Percentiles rank a stretch among this genome's conserved stretches.
Evolutionary conservation across 2,329 filamentous ascomycete genomes (phyloP).

Genomic region (Atkinsonella texensis): DNA sequence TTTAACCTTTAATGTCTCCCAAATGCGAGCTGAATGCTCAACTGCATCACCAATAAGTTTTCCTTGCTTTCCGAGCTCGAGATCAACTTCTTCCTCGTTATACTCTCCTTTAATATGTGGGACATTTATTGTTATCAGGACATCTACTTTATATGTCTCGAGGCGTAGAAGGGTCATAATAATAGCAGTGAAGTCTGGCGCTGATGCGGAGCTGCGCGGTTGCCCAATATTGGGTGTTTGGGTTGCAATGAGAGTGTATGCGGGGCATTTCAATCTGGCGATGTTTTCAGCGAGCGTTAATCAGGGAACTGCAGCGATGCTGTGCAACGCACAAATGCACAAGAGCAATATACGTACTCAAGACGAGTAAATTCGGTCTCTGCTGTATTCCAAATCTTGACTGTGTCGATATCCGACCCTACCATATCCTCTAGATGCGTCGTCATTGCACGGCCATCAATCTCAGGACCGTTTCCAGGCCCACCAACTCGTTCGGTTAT

Average conservation of each 20-base stretch:
- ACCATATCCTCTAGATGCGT: conserved; percentile 60
- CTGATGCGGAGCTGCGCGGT: conserved; percentile 23
- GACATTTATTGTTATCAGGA: conserved; percentile 79
- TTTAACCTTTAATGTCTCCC: conserved; percentile 63
- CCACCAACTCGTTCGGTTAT: conserved; percentile 69
- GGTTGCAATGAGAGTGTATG: conserved; percentile 59
- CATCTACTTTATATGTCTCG: conserved; percentile 62
- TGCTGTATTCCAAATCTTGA: conserved; percentile 56
- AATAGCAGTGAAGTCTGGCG: conserved; percentile 58
- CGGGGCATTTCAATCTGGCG: conserved; percentile 34
- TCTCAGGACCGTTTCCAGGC: conserved; percentile 40
- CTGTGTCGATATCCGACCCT: conserved; percentile 47
- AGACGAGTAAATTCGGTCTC: conserved; percentile 46
- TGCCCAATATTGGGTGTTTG: conserved; percentile 33
- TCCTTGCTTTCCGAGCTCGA: conserved; percentile 52
- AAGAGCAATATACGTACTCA: conserved; percentile 25
- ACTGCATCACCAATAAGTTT: conserved; percentile 56
- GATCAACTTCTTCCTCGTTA: conserved; percentile 57
- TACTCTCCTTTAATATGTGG: conserved; percentile 70
- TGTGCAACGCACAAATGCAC: not conserved
- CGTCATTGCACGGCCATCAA: conserved; percentile 58
- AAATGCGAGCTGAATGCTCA: conserved; percentile 55
- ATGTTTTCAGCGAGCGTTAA: conserved; percentile 19
- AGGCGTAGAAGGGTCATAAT: conserved; percentile 69
- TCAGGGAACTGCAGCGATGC: not conserved